Evolutionary conservation across 768 basidiomycete genomes (phyloP).

Genomic region (Wakefieldia striispora): DNA sequence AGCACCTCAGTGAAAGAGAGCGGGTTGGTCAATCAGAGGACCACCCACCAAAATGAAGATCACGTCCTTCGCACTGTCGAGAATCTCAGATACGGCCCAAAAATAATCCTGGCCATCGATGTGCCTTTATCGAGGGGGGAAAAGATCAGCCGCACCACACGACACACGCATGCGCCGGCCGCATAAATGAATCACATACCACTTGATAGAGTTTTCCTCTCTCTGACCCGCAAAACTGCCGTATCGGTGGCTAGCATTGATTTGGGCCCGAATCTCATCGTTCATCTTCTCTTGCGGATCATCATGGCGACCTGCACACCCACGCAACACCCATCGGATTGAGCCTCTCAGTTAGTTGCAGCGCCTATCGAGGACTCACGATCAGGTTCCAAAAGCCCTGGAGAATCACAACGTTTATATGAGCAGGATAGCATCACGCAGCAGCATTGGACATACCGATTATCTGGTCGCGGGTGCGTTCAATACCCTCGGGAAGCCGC

Average conservation of each 20-base stretch:
- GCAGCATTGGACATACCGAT: conserved; percentile 27
- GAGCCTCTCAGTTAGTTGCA: neutral
- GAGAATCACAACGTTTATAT: conserved; percentile 1
- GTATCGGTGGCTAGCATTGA: conserved; percentile 80
- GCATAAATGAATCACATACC: conserved; percentile 40
- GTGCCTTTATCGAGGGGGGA: conserved; percentile 47
- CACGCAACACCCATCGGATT: neutral
- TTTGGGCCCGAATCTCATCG: conserved; percentile 72
- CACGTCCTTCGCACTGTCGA: conserved; percentile 75
- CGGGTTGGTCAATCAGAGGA: neutral
- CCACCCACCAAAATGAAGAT: conserved; percentile 80
- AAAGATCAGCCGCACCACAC: neutral
- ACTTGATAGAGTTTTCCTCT: conserved; percentile 74
- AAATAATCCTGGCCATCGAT: conserved; percentile 97
- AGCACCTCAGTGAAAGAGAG: neutral
- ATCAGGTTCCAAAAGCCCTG: conserved; percentile 35
- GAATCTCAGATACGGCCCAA: conserved; percentile 88
- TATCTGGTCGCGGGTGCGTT: conserved; percentile 35
- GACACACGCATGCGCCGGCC: neutral
- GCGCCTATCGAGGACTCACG: conserved; percentile 22
- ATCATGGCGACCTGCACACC: conserved; percentile 60
- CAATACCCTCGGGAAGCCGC: conserved; percentile 37
- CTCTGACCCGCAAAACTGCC: conserved; percentile 78
- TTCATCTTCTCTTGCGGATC: conserved; percentile 66
- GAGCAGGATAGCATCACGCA: neutral